Evolutionary conservation across 1,139 yeast genomes (phyloP), one percentile per base, ranked within the genome.

Genomic region (Chernovozyma aurita): DNA sequence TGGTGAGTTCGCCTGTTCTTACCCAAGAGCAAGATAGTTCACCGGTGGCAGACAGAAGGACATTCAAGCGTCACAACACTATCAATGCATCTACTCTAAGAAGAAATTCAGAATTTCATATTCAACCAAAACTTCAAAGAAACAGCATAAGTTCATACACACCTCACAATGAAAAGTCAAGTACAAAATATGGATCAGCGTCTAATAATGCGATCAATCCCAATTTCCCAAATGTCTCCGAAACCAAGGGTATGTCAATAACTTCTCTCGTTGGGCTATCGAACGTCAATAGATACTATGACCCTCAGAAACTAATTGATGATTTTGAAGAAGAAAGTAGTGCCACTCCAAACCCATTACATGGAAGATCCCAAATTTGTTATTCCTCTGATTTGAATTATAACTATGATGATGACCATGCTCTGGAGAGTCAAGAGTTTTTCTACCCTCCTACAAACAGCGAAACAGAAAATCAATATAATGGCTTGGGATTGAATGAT

Each of bases 1-100:
- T 59, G 36, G 59, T 59, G 1, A 57, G 52, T 28, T 53, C 62
- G 0, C 63, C 65, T 3, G 47, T 55, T 1, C 40, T 54, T 36
- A 49, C 45, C 31, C 34, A 39, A n/a, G 38, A 34, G 12, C 30
- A 26, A 2, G 24, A 31, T 11, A 24, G 32, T 12, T 34, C 37
- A 8, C 37, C 37, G n/a, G 25, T 18, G n/a, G 24, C 33, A 4
- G 39, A 36, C 26, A 17, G 31, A 14, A 28, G 20, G 7, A 15
- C 12, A 13, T 16, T 36, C 15, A 36, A 32, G 26, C 36, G 38
- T 17, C 36, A 36, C 20, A 36, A 36, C 22, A 36, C 38, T n/a
- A 26, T 32, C 18, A 30, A 20, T 15, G 24, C 27, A 4, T 14
- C 26, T 14, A 13, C 34, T 12, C 21, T 14, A 7, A 3, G 21